These are phyloP conservation scores for Penicillium verrucosum DNA, from an alignment of 2,329 filamentous ascomycete genomes.

Conservation along the genomic window DNA sequence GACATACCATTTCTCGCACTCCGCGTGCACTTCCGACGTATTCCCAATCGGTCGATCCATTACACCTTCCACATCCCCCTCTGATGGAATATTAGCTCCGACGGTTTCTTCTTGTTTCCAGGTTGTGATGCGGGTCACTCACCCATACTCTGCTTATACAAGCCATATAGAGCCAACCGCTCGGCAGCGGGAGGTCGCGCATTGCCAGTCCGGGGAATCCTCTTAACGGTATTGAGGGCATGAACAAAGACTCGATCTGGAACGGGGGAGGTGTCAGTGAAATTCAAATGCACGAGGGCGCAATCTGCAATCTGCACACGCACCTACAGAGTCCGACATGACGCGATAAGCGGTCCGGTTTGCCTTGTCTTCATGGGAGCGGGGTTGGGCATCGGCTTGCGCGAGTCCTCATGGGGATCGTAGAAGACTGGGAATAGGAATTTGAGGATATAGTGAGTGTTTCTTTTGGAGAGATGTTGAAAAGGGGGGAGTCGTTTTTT, in stretches of 20 bases:
- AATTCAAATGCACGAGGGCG: background rate
- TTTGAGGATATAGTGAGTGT: background rate
- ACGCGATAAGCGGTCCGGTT: conserved; percentile 25
- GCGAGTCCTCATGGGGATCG: conserved; percentile 29
- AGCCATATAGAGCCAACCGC: conserved; percentile 87
- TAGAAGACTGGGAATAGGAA: background rate
- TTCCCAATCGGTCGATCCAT: conserved; percentile 73
- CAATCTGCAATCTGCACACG: conserved; percentile 16
- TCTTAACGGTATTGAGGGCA: conserved; percentile 97
- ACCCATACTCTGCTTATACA: conserved; percentile 98
- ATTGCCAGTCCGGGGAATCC: conserved; percentile 89
- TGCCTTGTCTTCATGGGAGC: conserved; percentile 33
- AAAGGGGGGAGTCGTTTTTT: background rate
- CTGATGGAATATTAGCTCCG: conserved; percentile 41
- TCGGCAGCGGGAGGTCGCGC: conserved; percentile 81
- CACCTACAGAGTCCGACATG: conserved; percentile 50
- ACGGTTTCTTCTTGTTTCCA: background rate
- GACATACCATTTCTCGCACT: conserved; percentile 64
- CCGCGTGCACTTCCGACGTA: conserved; percentile 51
- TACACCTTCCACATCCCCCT: conserved; percentile 91
- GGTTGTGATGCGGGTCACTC: conserved; percentile 20
- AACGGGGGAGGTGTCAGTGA: conserved; percentile 3
- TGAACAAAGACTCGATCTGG: conserved; percentile 97
- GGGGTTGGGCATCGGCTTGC: conserved; percentile 27
- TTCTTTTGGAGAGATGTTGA: background rate